A percentile compares a stretch with the other conserved stretches of the same genome.
These are phyloP conservation scores for Fraxinus nigra DNA, from an alignment of 305 asterid species.

Conservation along the genomic window DNA sequence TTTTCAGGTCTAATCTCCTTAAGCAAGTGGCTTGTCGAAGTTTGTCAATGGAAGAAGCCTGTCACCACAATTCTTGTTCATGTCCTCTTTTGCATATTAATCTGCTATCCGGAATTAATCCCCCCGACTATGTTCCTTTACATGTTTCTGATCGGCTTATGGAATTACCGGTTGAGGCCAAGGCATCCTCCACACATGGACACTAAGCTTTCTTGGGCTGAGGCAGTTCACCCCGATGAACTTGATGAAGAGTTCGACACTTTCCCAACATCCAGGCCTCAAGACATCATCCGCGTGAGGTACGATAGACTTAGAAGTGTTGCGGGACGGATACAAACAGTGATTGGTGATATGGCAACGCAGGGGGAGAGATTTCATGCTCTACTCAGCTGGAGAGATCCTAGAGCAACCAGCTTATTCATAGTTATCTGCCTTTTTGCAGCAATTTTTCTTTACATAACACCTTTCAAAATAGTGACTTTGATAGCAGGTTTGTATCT, in stretches of 20 bases:
- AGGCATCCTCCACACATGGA: slow-evolving; percentile 65
- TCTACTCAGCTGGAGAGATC: slow-evolving; percentile 39
- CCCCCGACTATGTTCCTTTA: slow-evolving; percentile 48
- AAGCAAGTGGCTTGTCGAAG: slow-evolving; percentile 46
- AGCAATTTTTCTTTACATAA: slow-evolving; percentile 29
- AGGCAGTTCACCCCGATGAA: slow-evolving; percentile 43
- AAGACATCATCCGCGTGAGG: slow-evolving; percentile 41
- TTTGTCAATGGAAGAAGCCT: slow-evolving; percentile 56
- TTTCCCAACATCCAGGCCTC: slow-evolving; percentile 40
- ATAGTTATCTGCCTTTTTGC: slow-evolving; percentile 28
- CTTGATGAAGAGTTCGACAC: slow-evolving; percentile 63
- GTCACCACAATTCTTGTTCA: slow-evolving; percentile 43
- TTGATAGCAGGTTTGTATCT: slow-evolving; percentile 19
- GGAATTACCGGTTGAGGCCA: slow-evolving; percentile 42
- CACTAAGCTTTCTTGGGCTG: slow-evolving; percentile 54
- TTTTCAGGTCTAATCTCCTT: slow-evolving; percentile 42
- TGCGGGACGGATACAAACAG: slow-evolving; percentile 36
- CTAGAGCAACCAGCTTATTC: slow-evolving; percentile 33
- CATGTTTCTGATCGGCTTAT: slow-evolving; percentile 47
- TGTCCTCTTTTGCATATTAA: slow-evolving; percentile 43
- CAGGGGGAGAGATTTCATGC: slow-evolving; percentile 36
- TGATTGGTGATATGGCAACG: slow-evolving; percentile 35
- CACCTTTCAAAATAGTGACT: slow-evolving; percentile 30
- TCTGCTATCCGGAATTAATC: slow-evolving; percentile 50
- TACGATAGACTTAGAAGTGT: slow-evolving; percentile 33